Conservation (phyloP, 108 stramenopile species). For the Nannochloropsis oceanica region DNA sequence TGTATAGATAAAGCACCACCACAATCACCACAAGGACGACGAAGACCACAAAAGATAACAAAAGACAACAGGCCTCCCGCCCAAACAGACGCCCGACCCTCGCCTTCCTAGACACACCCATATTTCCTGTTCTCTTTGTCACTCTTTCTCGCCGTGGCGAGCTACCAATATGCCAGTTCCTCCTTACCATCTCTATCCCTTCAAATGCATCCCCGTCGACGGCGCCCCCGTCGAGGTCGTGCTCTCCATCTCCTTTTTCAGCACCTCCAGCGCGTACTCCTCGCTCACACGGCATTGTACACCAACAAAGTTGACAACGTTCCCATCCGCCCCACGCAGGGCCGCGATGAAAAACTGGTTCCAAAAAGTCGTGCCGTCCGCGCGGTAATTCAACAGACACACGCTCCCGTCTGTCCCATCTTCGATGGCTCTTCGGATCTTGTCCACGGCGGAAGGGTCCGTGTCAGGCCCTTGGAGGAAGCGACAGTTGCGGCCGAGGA, state of each 20-base stretch:
- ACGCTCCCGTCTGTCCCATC: constrained; percentile 73
- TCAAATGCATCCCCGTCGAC: not conserved
- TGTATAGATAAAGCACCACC: not conserved
- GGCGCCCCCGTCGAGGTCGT: not conserved
- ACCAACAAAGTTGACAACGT: constrained; percentile 86
- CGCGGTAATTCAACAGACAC: constrained; percentile 82
- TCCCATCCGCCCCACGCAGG: constrained; percentile 69
- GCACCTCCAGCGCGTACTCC: constrained; percentile 17
- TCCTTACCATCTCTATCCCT: not conserved
- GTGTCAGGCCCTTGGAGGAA: constrained; percentile 93
- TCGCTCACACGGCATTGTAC: constrained; percentile 49
- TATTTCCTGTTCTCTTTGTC: not conserved
- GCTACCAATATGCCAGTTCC: not conserved
- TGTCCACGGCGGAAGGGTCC: constrained; percentile 83
- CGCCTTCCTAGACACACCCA: too few relatives aligned
- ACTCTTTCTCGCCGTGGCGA: too few relatives aligned
- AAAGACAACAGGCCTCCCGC: too few relatives aligned
- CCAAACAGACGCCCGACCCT: too few relatives aligned
- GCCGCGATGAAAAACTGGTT: constrained; percentile 92
- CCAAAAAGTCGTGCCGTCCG: constrained; percentile 88
- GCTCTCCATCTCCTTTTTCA: constrained; percentile 1
- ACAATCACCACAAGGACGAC: not conserved
- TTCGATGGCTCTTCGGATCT: constrained; percentile 71
- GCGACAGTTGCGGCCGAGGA: constrained; percentile 86
- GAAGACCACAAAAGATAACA: too few relatives aligned